These are phyloP conservation scores for Saccharomycopsis sp. DNA, from an alignment of 805 yeast genomes.

Conservation along the genomic window DNA sequence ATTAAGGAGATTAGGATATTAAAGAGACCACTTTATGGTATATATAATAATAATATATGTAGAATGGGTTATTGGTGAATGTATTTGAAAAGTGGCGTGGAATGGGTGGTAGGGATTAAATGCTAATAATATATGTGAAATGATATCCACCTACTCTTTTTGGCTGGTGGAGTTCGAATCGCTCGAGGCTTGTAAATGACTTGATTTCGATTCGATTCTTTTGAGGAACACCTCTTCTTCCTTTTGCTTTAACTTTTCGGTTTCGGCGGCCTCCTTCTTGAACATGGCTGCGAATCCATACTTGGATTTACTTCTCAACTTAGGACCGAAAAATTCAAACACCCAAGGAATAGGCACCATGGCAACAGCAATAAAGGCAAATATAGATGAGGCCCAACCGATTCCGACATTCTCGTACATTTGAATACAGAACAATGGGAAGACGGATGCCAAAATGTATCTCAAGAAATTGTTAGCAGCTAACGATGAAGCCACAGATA, in stretches of 20 bases:
- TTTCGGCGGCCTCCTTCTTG: constrained; percentile 7
- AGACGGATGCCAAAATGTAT: constrained; percentile 66
- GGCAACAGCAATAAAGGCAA: constrained; percentile 58
- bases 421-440: constrained; percentile 82
- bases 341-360: constrained; percentile 73
- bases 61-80: background rate
- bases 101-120: background rate
- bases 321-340: constrained; percentile 52
- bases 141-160: background rate
- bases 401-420: constrained; percentile 68
- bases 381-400: constrained; percentile 73
- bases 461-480: constrained; percentile 84
- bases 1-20: too few species aligned
- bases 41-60: too few species aligned
- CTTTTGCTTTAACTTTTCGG: constrained; percentile 4
- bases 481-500: constrained; percentile 75
- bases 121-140: background rate
- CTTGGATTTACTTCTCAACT: constrained; percentile 47
- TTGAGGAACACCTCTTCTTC: constrained; percentile 6
- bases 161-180: background rate
- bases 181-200: background rate
- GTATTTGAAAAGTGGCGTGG: background rate
- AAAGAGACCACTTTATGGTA: too few species aligned
- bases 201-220: background rate
- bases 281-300: constrained; percentile 38